These are phyloP conservation scores for Rubia yunnanensis DNA, from an alignment of 257 asterid species.

Conservation along the genomic window DNA sequence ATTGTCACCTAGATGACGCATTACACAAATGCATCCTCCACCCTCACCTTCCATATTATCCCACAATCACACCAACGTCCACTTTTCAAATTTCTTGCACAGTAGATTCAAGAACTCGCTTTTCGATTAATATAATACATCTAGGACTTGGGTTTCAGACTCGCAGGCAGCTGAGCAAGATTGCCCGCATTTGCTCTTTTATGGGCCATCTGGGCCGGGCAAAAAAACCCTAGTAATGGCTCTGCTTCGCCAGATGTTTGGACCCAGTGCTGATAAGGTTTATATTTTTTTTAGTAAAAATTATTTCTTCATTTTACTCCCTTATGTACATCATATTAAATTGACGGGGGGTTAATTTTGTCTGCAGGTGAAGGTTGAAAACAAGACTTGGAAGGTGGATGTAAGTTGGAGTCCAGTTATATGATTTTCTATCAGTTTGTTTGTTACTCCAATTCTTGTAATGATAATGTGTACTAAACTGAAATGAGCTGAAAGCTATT, in stretches of 20 bases:
- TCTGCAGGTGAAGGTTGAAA: constrained; percentile 86
- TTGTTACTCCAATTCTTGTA: neutral
- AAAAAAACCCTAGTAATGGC: constrained; percentile 98
- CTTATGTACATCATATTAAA: neutral
- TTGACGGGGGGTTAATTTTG: constrained; percentile 12
- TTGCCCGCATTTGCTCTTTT: constrained; percentile 91
- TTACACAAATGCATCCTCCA: no score
- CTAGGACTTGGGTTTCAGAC: constrained; percentile 1
- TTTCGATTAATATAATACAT: neutral
- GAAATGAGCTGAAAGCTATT: neutral
- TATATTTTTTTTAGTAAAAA: neutral
- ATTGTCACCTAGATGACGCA: no score
- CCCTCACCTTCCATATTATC: no score
- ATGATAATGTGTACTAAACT: neutral
- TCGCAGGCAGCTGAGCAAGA: constrained; percentile 82
- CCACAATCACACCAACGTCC: no score
- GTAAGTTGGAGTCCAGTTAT: no score
- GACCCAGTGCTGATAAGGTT: constrained; percentile 91
- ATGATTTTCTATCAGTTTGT: neutral
- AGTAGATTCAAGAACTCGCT: no score
- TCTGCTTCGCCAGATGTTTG: constrained; percentile 85
- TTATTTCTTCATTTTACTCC: neutral
- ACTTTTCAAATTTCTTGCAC: no score
- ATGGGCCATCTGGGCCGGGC: constrained; percentile 95
- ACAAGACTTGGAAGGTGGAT: constrained; percentile 89